phyloP scores from a whole-genome alignment of 164 flowering plant species.

The Tetracentron sinense region DNA sequence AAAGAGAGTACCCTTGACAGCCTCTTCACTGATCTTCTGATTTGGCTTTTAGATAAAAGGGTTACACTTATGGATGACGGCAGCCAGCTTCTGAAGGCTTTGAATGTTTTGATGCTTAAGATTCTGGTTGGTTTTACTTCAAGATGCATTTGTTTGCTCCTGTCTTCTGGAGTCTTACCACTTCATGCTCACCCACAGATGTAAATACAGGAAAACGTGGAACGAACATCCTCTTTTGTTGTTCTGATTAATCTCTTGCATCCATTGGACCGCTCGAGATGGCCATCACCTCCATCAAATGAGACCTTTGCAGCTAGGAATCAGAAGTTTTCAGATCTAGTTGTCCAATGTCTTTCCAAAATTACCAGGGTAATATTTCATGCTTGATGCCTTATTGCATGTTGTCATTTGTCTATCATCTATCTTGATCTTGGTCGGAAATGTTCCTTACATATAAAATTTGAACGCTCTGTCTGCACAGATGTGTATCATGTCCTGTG shows the following conservation, averaged over 20 bases:
- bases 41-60: conserved; percentile 98
- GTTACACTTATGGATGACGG: conserved; percentile 99
- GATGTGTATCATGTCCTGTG: too few species aligned
- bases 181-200: not conserved
- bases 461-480: too few species aligned
- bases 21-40: conserved; percentile 89
- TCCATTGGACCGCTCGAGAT: conserved; percentile 89
- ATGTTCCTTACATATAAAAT: too few species aligned
- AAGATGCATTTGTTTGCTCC: not conserved
- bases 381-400: not conserved
- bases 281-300: conserved; percentile 79
- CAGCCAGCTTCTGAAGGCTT: conserved; percentile 88
- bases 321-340: conserved; percentile 93
- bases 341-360: conserved; percentile 91
- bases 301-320: conserved; percentile 69
- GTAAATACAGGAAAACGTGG: conserved; percentile 85
- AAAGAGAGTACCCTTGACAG: conserved; percentile 84
- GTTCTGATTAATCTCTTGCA: conserved; percentile 87
- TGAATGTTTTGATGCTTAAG: conserved; percentile 97
- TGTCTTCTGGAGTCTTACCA: not conserved
- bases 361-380: conserved; percentile 67
- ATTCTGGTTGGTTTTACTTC: conserved; percentile 59
- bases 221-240: conserved; percentile 90
- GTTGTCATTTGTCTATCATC: not conserved
- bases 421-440: not conserved